These are phyloP conservation scores for Ophiostoma pallidulum DNA, from an alignment of 2,329 filamentous ascomycete genomes.

Conservation along the genomic window DNA sequence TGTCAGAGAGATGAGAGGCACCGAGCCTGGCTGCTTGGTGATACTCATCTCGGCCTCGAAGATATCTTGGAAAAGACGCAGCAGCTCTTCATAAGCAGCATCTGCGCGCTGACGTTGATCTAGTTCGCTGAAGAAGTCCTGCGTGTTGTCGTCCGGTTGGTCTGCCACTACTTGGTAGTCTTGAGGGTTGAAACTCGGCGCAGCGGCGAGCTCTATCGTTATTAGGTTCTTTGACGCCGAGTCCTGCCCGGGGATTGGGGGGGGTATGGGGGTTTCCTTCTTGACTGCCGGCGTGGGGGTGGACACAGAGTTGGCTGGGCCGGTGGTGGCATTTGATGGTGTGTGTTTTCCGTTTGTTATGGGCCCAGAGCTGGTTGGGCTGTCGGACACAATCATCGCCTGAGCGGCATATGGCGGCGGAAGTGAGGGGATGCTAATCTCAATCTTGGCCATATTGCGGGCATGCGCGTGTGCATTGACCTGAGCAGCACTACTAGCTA, in stretches of 20 bases:
- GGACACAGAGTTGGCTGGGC: not conserved
- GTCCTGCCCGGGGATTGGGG: not conserved
- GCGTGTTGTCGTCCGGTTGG: constrained; percentile 40
- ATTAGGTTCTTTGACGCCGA: constrained; percentile 25
- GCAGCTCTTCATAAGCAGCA: constrained; percentile 59
- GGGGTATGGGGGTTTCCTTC: not conserved
- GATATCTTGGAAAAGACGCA: constrained; percentile 59
- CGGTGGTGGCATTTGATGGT: not conserved
- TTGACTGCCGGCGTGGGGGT: not conserved
- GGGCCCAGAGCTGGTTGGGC: not conserved
- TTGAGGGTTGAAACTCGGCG: constrained; percentile 37
- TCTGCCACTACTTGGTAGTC: constrained; percentile 43
- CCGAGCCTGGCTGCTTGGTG: constrained; percentile 44
- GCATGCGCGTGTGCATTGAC: constrained; percentile 24
- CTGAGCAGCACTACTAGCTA: constrained; percentile 10
- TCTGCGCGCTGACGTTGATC: constrained; percentile 79
- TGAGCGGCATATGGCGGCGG: constrained; percentile 5
- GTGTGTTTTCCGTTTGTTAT: constrained; percentile 1
- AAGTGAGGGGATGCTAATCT: constrained; percentile 35
- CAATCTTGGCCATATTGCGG: constrained; percentile 32
- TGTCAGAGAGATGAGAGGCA: constrained; percentile 43
- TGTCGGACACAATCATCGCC: not conserved
- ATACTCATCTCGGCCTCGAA: constrained; percentile 67
- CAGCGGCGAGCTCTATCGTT: constrained; percentile 38
- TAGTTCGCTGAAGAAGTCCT: constrained; percentile 51